Evolutionary conservation across 1,284 basidiomycete genomes (phyloP).

Genomic region (Cerrena zonata): DNA sequence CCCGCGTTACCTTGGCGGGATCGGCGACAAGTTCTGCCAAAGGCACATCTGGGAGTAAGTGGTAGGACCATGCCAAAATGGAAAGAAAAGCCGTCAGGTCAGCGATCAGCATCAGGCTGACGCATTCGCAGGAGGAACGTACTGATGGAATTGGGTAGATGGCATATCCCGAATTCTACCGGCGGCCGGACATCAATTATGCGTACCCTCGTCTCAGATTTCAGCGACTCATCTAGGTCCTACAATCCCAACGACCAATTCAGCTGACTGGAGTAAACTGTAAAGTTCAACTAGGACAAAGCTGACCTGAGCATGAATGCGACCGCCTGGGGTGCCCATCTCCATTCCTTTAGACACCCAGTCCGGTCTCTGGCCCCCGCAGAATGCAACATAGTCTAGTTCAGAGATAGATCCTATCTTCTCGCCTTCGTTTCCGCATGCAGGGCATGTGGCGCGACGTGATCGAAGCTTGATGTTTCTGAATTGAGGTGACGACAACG

Average conservation of each 20-base stretch:
- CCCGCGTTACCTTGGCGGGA: conserved; percentile 33
- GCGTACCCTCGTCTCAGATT: conserved; percentile 25
- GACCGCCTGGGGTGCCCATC: conserved; percentile 28
- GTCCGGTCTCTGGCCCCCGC: conserved; percentile 62
- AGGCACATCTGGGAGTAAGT: conserved; percentile 55
- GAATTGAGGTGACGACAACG: conserved; percentile 68
- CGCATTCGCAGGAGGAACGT: conserved; percentile 28
- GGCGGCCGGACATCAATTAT: conserved; percentile 81
- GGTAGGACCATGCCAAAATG: background rate
- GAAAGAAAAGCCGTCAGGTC: too few relatives aligned
- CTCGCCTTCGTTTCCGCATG: conserved; percentile 50
- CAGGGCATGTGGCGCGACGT: conserved; percentile 55
- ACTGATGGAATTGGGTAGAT: conserved; percentile 75
- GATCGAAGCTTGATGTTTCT: conserved; percentile 75
- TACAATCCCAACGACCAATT: conserved; percentile 9
- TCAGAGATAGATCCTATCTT: conserved; percentile 42
- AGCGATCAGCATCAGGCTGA: background rate
- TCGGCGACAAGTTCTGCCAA: conserved; percentile 55
- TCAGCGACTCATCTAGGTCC: conserved; percentile 42
- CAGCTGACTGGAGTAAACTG: background rate
- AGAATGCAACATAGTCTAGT: conserved; percentile 74
- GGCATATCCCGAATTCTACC: conserved; percentile 84
- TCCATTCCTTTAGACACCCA: conserved; percentile 52
- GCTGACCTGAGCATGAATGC: conserved; percentile 47
- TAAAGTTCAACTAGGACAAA: background rate